Conservation (phyloP, 148 eudicot genomes). For the Diospyros lotus region DNA sequence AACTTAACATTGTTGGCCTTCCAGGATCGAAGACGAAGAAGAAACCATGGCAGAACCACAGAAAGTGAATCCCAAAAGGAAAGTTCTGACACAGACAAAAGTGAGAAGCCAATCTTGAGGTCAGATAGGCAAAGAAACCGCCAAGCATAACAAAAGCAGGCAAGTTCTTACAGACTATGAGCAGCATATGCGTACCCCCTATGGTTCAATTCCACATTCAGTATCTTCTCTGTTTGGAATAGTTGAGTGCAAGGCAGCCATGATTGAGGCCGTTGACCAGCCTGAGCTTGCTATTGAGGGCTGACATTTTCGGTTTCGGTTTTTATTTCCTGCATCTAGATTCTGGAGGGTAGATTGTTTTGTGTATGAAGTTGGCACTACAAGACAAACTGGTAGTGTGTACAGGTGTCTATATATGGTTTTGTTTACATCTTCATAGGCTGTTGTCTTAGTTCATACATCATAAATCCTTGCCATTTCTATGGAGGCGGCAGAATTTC, state of each 20-base stretch:
- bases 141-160: constrained; percentile 7
- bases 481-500: too few species aligned
- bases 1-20: neutral
- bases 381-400: constrained; percentile 4
- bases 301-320: constrained; percentile 3
- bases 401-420: constrained; percentile 7
- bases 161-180: neutral
- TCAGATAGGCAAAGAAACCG: constrained; percentile 16
- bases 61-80: constrained; percentile 23
- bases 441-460: too few species aligned
- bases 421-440: too few species aligned
- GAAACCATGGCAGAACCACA: constrained; percentile 13
- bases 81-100: constrained; percentile 24
- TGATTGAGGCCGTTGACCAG: neutral
- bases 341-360: constrained; percentile 8
- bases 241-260: constrained; percentile 4
- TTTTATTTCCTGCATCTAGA: constrained; percentile 13
- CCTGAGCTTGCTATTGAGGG: neutral
- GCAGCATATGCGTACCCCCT: neutral
- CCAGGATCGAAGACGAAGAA: constrained; percentile 41
- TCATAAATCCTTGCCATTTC: too few species aligned
- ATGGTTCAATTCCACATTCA: neutral
- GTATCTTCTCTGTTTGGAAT: neutral
- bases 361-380: constrained; percentile 14
- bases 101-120: constrained; percentile 14